Conservation (phyloP, 106 monocot genomes). For the Iris macrosiphon region DNA sequence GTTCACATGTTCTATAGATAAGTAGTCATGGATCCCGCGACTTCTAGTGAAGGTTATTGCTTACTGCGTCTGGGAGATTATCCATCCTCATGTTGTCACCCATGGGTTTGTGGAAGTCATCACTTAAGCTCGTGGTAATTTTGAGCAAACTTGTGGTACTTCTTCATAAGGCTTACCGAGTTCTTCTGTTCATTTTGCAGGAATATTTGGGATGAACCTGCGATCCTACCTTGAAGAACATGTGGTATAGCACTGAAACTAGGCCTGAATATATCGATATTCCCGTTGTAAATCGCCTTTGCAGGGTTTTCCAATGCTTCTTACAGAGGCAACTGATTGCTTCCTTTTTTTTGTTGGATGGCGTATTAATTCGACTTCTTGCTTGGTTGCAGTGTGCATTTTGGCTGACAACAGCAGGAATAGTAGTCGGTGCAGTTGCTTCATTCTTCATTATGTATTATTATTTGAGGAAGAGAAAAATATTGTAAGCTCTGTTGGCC, state of each 20-base stretch:
- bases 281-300: neutral
- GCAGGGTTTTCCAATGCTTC: neutral
- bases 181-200: conserved; percentile 23
- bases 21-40: too few relatives aligned
- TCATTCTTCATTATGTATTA: conserved; percentile 80
- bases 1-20: too few relatives aligned
- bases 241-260: conserved; percentile 29
- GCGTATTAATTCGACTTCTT: neutral
- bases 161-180: neutral
- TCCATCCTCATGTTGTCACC: too few relatives aligned
- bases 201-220: conserved; percentile 98
- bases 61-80: too few relatives aligned
- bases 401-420: conserved; percentile 89
- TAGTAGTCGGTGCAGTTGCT: conserved; percentile 63
- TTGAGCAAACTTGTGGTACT: neutral
- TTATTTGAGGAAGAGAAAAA: conserved; percentile 60
- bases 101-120: too few relatives aligned
- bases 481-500: too few relatives aligned
- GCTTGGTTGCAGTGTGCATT: conserved; percentile 62
- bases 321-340: neutral
- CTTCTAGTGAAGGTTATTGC: too few relatives aligned
- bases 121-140: too few relatives aligned
- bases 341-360: neutral
- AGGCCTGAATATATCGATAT: neutral
- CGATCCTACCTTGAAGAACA: conserved; percentile 90